Evolutionary conservation across 495 filamentous ascomycete species (phyloP).

Genomic region (Glutinoglossum americanum): DNA sequence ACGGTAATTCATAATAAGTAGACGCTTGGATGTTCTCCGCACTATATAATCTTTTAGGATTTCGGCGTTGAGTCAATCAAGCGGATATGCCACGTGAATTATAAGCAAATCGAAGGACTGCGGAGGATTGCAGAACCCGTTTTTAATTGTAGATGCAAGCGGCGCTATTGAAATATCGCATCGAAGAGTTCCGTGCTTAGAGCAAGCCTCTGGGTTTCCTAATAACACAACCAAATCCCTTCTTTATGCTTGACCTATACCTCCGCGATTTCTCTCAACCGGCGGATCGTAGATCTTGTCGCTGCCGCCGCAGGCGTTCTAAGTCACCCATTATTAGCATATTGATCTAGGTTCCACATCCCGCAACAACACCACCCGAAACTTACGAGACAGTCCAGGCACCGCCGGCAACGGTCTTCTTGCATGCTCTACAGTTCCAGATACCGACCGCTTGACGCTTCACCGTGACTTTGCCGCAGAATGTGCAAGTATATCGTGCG

Average conservation of each 20-base stretch:
- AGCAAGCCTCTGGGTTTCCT: background rate
- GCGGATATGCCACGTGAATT: background rate
- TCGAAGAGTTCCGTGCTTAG: background rate
- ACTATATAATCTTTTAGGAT: background rate
- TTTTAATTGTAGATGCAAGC: background rate
- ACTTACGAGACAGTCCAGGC: slow-evolving; percentile 95
- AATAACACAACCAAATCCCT: background rate
- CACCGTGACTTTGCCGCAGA: slow-evolving; percentile 90
- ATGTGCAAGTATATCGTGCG: slow-evolving; percentile 79
- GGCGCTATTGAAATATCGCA: slow-evolving; percentile 1
- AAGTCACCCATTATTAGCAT: background rate
- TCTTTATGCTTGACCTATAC: slow-evolving; percentile 30
- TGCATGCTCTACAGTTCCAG: slow-evolving; percentile 86
- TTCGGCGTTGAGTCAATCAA: background rate
- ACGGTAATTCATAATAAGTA: background rate
- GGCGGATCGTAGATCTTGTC: slow-evolving; percentile 89
- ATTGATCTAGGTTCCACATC: background rate
- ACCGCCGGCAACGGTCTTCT: slow-evolving; percentile 88
- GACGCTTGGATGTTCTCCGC: background rate
- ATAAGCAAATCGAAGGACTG: background rate
- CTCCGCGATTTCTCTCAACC: slow-evolving; percentile 95
- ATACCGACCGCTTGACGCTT: slow-evolving; percentile 86
- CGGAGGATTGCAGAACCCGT: background rate
- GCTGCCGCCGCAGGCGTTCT: slow-evolving; percentile 93
- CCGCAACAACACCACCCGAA: background rate